phyloP scores from a whole-genome alignment of 192 early-diverging fungal genomes.

The Fimicolochytrium jonesii region DNA sequence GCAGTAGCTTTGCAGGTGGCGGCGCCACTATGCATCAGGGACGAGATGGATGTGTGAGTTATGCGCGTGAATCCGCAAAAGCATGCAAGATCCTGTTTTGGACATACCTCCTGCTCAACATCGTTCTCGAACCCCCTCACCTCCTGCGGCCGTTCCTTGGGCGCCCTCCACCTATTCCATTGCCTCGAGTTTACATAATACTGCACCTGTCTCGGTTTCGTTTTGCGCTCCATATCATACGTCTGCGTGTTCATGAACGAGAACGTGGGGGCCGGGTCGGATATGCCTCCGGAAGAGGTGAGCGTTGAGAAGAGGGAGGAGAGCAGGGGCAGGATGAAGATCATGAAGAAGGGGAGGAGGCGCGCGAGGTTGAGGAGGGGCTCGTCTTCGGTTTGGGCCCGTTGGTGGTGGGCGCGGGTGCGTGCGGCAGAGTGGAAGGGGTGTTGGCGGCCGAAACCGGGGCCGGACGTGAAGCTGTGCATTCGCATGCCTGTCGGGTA shows the following conservation, averaged over 20 bases:
- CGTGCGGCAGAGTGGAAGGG: conserved; percentile 27
- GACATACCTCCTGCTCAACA: conserved; percentile 56
- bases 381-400: conserved; percentile 32
- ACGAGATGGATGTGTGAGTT: neutral
- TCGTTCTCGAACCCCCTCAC: conserved; percentile 65
- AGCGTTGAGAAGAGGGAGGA: conserved; percentile 50
- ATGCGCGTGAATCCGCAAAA: neutral
- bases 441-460: conserved; percentile 55
- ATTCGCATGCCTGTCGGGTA: conserved; percentile 26
- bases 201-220: conserved; percentile 54
- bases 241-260: conserved; percentile 51
- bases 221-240: conserved; percentile 52
- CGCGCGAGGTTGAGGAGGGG: conserved; percentile 58
- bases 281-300: neutral
- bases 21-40: conserved; percentile 47
- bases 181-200: conserved; percentile 72
- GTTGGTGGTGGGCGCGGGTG: conserved; percentile 44
- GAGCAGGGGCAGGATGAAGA: conserved; percentile 71
- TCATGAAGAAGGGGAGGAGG: conserved; percentile 70
- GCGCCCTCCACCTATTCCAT: conserved; percentile 42
- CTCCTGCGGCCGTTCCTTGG: conserved; percentile 40
- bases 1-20: conserved; percentile 62
- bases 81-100: too few species aligned
- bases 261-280: conserved; percentile 51
- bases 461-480: conserved; percentile 41